Conservation (phyloP, 2,329 filamentous ascomycete species). For the Paraphaeosphaeria sporulosa region DNA sequence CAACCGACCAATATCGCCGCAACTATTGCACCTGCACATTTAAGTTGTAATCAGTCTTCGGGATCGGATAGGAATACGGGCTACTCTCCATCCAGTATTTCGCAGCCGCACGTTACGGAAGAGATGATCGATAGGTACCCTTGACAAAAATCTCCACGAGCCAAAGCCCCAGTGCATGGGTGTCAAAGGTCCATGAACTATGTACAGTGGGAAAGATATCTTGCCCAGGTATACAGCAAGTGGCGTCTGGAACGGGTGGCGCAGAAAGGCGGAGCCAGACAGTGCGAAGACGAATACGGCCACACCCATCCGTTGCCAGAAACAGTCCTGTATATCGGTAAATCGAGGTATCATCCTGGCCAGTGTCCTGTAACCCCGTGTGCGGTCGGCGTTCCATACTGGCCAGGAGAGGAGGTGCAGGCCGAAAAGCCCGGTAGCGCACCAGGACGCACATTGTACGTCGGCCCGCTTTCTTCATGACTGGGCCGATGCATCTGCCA, state of each 20-base stretch:
- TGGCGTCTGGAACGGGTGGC: constrained; percentile 52
- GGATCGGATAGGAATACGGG: too few species aligned
- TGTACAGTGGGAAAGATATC: constrained; percentile 63
- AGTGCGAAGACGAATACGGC: constrained; percentile 39
- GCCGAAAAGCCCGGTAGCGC: constrained; percentile 52
- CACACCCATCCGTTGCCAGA: constrained; percentile 64
- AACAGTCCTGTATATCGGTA: constrained; percentile 61
- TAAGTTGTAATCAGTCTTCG: too few species aligned
- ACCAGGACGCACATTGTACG: constrained; percentile 8
- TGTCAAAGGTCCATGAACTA: constrained; percentile 60
- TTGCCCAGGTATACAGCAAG: constrained; percentile 61
- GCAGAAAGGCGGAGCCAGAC: constrained; percentile 28
- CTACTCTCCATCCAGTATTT: too few species aligned
- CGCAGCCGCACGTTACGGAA: background rate
- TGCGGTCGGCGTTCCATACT: constrained; percentile 51
- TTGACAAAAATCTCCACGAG: constrained; percentile 55
- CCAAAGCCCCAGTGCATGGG: constrained; percentile 44
- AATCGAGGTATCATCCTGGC: constrained; percentile 58
- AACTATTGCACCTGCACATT: too few species aligned
- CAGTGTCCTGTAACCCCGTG: constrained; percentile 63
- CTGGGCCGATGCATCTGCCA: background rate
- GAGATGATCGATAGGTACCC: background rate
- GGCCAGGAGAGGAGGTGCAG: constrained; percentile 62
- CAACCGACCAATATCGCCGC: too few species aligned
- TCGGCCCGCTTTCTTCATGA: constrained; percentile 7